phyloP scores from a whole-genome alignment of 805 yeast species.

The Saccharomycopsis microspora region DNA sequence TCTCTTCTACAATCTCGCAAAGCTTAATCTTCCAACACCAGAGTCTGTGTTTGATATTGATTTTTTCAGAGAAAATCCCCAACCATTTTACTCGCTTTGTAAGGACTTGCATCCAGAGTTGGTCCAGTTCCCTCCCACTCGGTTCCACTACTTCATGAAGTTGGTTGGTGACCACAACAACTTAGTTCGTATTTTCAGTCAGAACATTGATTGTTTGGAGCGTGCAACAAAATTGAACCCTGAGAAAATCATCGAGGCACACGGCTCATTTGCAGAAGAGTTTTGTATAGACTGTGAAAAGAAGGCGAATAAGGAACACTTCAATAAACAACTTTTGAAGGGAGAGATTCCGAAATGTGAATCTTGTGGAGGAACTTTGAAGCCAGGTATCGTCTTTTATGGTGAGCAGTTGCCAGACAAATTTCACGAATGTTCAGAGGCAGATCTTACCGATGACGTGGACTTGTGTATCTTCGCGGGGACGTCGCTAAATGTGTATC shows the following conservation, averaged over 20 bases:
- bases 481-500: conserved; percentile 79
- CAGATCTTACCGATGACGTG: conserved; percentile 31
- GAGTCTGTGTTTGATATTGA: conserved; percentile 94
- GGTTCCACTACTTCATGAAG: conserved; percentile 64
- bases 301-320: conserved; percentile 23
- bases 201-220: conserved; percentile 88
- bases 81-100: conserved; percentile 77
- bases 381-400: conserved; percentile 91
- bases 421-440: conserved; percentile 63
- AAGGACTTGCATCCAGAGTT: conserved; percentile 63
- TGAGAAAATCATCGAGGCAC: conserved; percentile 74
- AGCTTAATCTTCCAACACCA: conserved; percentile 74
- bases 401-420: conserved; percentile 74
- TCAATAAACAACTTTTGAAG: conserved; percentile 19
- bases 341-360: conserved; percentile 42
- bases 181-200: conserved; percentile 72
- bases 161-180: conserved; percentile 52
- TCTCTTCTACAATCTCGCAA: conserved; percentile 66
- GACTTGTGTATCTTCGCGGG: conserved; percentile 85
- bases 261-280: conserved; percentile 81
- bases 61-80: conserved; percentile 62
- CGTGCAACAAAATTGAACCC: conserved; percentile 66
- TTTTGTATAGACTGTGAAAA: conserved; percentile 71
- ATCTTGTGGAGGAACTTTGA: conserved; percentile 63
- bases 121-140: conserved; percentile 75